Base-by-base conservation (phyloP, 2,329 filamentous ascomycete species). In the Periconia sp. region DNA sequence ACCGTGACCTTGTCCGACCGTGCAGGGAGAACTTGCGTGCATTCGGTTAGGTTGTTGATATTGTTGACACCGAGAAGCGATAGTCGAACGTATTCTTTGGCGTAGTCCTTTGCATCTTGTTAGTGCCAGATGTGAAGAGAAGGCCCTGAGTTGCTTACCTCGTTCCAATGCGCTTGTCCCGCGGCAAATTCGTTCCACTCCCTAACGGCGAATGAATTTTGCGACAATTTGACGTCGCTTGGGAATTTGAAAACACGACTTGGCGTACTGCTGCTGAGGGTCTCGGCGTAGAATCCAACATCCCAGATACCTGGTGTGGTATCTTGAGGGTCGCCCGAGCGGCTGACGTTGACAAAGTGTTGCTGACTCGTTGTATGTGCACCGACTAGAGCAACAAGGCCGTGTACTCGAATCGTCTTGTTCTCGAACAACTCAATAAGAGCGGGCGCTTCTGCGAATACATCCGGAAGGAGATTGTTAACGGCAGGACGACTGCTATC, bases 31-130 rank as follows among this genome's bases (percentile, higher is more conserved):
- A 78, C 78, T 60, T 78, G 77, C 13, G 79, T 80, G 72, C 81
- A 84, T 57, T 83, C 81, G 2, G 74, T 79, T 47, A 84, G 64
- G 6, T 68, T 59, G 65, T 83, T 82, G 62, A 83, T 78, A 59
- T 82, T 82, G 56, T 79, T 74, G 11, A 83, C 80, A 1, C 81
- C 82, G 18, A 84, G 72, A 7, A 84, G 65, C 41, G 75, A 78
- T 42, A 84, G 70, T n/a, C 81, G 76, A 49, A 82, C 71, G 58
- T 83, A 83, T 14, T 77, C 78, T 9, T 72, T 68, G 2, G 80
- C 74, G 48, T 80, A 84, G 15, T 53, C 46, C 33, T n/a, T n/a
- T n/a, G n/a, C n/a, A n/a, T n/a, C n/a, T n/a, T n/a, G n/a, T n/a
- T n/a, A n/a, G n/a, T n/a, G n/a, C n/a, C n/a, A n/a, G n/a, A n/a